These are phyloP conservation scores for Curvularia lunata DNA, from an alignment of 2,329 filamentous ascomycete genomes.

Conservation along the genomic window DNA sequence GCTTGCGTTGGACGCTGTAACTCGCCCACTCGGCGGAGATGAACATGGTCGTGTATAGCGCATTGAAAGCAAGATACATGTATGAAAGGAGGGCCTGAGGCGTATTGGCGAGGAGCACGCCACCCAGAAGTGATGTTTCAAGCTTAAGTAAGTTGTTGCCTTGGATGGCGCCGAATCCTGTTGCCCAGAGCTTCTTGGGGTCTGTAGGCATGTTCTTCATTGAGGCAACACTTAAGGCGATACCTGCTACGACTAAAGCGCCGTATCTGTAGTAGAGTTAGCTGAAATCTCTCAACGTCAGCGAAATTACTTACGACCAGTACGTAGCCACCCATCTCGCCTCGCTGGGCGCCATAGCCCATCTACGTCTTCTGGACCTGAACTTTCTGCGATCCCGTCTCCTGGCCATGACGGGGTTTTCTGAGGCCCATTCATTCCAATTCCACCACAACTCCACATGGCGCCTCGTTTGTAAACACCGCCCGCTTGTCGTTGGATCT, in stretches of 20 bases:
- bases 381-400: not conserved
- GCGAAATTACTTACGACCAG: not conserved
- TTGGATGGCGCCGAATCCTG: conserved; percentile 20
- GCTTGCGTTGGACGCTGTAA: conserved; percentile 45
- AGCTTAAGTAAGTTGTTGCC: conserved; percentile 19
- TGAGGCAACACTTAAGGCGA: conserved; percentile 3
- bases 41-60: conserved; percentile 56
- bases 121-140: conserved; percentile 8
- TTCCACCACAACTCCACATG: conserved; percentile 5
- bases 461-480: conserved; percentile 11
- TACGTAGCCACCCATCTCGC: conserved; percentile 1
- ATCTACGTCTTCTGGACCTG: not conserved
- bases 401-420: not conserved
- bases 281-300: not conserved
- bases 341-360: not conserved
- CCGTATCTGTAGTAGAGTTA: not conserved
- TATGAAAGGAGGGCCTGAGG: conserved; percentile 57
- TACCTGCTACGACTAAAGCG: not conserved
- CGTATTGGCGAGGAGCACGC: conserved; percentile 53
- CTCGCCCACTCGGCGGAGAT: conserved; percentile 56
- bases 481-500: conserved; percentile 20
- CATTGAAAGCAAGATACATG: conserved; percentile 56
- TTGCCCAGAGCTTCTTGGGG: conserved; percentile 11
- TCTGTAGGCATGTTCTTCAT: conserved; percentile 14
- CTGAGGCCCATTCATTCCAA: not conserved